Conservation (phyloP, 768 basidiomycete species). For the Lactifluus hygrophoroides region DNA sequence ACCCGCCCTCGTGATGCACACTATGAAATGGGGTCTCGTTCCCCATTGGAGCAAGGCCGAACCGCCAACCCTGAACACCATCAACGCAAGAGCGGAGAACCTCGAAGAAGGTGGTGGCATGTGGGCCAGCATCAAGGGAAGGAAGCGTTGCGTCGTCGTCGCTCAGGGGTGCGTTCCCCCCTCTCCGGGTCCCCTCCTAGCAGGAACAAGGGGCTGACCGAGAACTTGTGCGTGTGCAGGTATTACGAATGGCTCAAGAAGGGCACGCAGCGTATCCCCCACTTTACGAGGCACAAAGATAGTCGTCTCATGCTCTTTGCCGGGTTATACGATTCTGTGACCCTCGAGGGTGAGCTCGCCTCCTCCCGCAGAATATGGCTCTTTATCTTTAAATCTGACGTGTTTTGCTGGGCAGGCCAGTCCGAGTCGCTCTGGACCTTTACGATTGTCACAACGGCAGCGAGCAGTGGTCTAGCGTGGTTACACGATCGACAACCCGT, state of each 20-base stretch:
- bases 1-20: constrained; percentile 50
- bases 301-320: constrained; percentile 72
- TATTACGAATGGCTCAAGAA: constrained; percentile 95
- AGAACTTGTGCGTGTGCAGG: constrained; percentile 31
- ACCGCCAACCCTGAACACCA: constrained; percentile 66
- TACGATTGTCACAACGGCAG: constrained; percentile 80
- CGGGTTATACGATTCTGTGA: constrained; percentile 71
- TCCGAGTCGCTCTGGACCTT: constrained; percentile 66
- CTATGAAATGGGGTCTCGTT: constrained; percentile 88
- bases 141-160: constrained; percentile 77
- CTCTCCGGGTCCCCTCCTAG: not conserved
- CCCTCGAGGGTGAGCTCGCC: constrained; percentile 53
- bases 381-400: not conserved
- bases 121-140: constrained; percentile 78
- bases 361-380: no score
- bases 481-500: constrained; percentile 90
- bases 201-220: no score
- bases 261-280: constrained; percentile 69
- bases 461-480: constrained; percentile 66
- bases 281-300: constrained; percentile 68
- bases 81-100: constrained; percentile 84
- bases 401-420: constrained; percentile 33
- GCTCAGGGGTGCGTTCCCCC: constrained; percentile 54
- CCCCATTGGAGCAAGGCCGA: constrained; percentile 80
- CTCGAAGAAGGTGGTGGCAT: constrained; percentile 67